Evolutionary conservation across 768 basidiomycete genomes (phyloP), one percentile per base, ranked within the genome.

Genomic region (Ramaria sp.): DNA sequence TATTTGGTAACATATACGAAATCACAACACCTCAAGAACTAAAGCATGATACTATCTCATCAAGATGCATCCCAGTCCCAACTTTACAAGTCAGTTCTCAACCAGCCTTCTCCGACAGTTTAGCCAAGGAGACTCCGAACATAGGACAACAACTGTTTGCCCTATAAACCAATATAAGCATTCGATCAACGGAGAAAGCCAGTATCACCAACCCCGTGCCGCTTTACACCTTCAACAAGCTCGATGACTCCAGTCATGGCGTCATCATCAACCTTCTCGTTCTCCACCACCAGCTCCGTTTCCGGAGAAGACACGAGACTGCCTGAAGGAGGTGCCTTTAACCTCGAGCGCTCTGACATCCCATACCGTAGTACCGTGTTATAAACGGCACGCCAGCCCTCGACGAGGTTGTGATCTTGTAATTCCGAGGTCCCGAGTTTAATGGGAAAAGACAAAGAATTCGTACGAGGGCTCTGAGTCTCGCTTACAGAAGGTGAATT

Each of bases 301-400:
- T 55, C 52, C 15, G 28, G 25, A 57, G 56, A 53, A 57, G 52
- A 45, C 44, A 45, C 48, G 15, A 39, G 13, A 37, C 15, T 9
- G 13, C 48, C 42, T n/a, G 34, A 52, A 37, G 34, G 43, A 50
- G 43, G 56, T 50, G 15, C 63, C 61, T 43, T 39, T 45, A 44
- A 24, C 57, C 57, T 52, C 18, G 53, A 48, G 51, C 79, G 75
- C 61, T 81, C 77, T 8, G 76, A 75, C 64, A 82, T 70, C 5
- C 83, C 83, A 61, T 85, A 78, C 22, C 88, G 77, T 50, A 82
- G 66, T 16, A 88, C 71, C 22, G 85, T 76, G 6, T 76, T 76
- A 56, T 89, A 66, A n/a, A 87, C 80, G 10, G 88, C 88, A 34
- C 82, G 73, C 88, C 88, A 91, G 15, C 88, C 88, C 62, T 91